Percentiles rank a stretch among this genome's conserved stretches.
phyloP scores from a whole-genome alignment of 2,329 filamentous ascomycete genomes.

The Botryotinia narcissicola region DNA sequence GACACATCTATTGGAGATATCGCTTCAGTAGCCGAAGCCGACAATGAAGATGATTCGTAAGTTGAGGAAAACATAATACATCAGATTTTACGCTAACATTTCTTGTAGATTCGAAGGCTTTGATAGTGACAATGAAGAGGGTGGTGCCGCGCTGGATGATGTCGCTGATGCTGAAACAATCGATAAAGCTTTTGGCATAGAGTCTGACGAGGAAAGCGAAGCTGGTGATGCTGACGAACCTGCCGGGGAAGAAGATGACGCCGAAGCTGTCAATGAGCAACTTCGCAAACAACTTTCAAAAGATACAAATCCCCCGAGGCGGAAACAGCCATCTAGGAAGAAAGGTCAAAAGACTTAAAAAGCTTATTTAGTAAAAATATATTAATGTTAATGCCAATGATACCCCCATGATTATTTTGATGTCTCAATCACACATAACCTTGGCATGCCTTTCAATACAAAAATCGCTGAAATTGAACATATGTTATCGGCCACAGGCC shows the following conservation, averaged over 20 bases:
- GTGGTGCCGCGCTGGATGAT: conserved; percentile 34
- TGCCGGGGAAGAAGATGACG: conserved; percentile 32
- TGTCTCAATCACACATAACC: background rate
- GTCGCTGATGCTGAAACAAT: conserved; percentile 34
- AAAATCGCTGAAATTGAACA: background rate
- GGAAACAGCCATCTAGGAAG: conserved; percentile 33
- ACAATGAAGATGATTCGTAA: conserved; percentile 32
- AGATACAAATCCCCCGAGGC: conserved; percentile 27
- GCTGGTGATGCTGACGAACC: conserved; percentile 35
- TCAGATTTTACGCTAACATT: background rate
- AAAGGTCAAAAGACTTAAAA: conserved; percentile 34
- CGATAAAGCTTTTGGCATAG: conserved; percentile 37
- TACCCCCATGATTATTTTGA: background rate
- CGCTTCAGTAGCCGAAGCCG: conserved; percentile 32
- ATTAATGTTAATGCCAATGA: conserved; percentile 16
- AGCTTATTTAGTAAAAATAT: background rate
- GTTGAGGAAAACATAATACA: background rate
- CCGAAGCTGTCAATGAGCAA: conserved; percentile 36
- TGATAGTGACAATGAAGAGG: conserved; percentile 45
- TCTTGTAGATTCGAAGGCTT: conserved; percentile 48
- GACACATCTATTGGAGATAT: conserved; percentile 41
- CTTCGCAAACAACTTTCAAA: conserved; percentile 35
- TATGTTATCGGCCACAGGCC: background rate
- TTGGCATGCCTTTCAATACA: background rate
- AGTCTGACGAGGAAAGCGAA: conserved; percentile 44